Evolutionary conservation across 495 filamentous ascomycete species (phyloP).

Genomic region (Penicillium angulare): DNA sequence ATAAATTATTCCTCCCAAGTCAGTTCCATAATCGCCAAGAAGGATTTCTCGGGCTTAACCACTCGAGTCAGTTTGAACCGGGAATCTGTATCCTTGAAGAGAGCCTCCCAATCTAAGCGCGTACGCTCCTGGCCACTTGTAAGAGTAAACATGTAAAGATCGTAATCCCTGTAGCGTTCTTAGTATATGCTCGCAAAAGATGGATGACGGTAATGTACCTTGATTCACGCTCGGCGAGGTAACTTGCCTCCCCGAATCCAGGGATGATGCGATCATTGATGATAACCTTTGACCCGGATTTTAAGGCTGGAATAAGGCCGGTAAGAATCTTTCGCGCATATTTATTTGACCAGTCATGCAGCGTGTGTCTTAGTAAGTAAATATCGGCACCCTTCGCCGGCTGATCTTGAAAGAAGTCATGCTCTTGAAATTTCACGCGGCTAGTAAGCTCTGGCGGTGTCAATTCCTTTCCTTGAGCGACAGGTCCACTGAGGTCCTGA

Average conservation of each 20-base stretch:
- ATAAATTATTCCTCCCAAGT: slow-evolving; percentile 6
- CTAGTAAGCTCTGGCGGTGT: not conserved
- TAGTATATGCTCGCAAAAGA: not conserved
- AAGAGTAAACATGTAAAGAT: slow-evolving; percentile 35
- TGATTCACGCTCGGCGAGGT: slow-evolving; percentile 16
- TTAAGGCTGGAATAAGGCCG: slow-evolving; percentile 54
- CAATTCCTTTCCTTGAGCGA: not conserved
- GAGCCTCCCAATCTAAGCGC: slow-evolving; percentile 24
- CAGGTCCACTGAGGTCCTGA: not conserved
- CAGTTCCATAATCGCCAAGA: slow-evolving; percentile 21
- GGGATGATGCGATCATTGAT: slow-evolving; percentile 45
- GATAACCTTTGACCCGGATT: slow-evolving; percentile 48
- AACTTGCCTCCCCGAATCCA: slow-evolving; percentile 11
- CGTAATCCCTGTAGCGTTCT: slow-evolving; percentile 23
- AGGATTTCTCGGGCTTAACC: slow-evolving; percentile 15
- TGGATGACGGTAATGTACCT: not conserved
- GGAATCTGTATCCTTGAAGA: slow-evolving; percentile 29
- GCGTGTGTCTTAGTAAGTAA: slow-evolving; percentile 57
- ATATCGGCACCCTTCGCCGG: slow-evolving; percentile 31
- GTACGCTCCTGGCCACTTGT: slow-evolving; percentile 36
- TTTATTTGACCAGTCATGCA: slow-evolving; percentile 60
- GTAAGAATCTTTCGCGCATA: slow-evolving; percentile 54
- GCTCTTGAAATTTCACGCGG: not conserved
- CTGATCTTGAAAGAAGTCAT: not conserved
- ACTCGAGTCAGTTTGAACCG: slow-evolving; percentile 19